Conservation (phyloP, 1,284 basidiomycete species). For the Apiotrichum porosum region DNA sequence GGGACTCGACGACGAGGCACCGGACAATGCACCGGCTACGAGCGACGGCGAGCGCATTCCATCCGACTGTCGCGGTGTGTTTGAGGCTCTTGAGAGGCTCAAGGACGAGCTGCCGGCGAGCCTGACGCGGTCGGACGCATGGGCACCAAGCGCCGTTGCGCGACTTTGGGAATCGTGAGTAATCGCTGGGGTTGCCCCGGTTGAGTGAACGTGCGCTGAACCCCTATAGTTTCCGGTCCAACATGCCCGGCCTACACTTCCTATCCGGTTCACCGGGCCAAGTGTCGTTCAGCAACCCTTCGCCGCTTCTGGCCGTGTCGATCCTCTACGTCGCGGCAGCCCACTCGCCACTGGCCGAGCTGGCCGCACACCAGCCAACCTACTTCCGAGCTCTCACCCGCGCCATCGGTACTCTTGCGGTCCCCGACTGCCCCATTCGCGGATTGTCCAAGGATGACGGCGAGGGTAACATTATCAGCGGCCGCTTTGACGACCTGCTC, state of each 20-base stretch:
- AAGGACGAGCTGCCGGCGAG: constrained; percentile 14
- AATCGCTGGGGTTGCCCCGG: neutral
- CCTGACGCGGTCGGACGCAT: constrained; percentile 10
- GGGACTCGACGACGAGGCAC: constrained; percentile 1
- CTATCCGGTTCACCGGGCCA: constrained; percentile 20
- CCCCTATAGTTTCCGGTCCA: constrained; percentile 17
- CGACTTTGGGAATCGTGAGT: constrained; percentile 18
- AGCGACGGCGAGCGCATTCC: neutral
- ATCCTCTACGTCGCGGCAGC: constrained; percentile 20
- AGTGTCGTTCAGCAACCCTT: constrained; percentile 20
- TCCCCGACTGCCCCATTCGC: constrained; percentile 14
- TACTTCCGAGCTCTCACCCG: constrained; percentile 18
- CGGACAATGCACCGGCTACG: neutral
- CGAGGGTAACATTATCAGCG: constrained; percentile 5
- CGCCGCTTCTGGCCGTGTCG: constrained; percentile 19
- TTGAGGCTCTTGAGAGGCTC: constrained; percentile 9
- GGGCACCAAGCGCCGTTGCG: constrained; percentile 4
- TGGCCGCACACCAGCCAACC: constrained; percentile 14
- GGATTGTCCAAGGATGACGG: neutral
- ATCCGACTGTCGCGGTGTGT: constrained; percentile 9
- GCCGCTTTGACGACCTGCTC: constrained; percentile 20
- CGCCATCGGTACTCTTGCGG: constrained; percentile 12
- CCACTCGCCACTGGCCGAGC: constrained; percentile 14
- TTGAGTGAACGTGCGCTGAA: neutral
- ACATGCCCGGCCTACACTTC: constrained; percentile 25